A percentile compares a stretch with the other conserved stretches of the same genome.
Conservation (phyloP, 1,284 basidiomycete genomes). For the Gymnopus androsaceus region DNA sequence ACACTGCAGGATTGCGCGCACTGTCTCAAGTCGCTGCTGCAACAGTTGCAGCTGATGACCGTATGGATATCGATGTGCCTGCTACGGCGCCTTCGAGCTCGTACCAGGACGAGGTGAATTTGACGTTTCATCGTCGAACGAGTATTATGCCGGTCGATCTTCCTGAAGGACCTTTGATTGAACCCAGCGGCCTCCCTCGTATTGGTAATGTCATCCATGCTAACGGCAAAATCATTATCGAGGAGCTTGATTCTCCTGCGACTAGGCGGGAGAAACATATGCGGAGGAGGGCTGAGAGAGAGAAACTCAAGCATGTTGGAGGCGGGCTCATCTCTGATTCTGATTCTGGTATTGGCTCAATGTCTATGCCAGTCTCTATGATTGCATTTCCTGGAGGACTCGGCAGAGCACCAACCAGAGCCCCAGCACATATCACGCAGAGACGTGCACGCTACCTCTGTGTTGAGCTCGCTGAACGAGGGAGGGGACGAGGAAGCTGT, state of each 20-base stretch:
- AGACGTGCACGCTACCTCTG: background rate
- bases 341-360: background rate
- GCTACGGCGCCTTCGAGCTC: no score
- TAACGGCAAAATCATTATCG: constrained; percentile 54
- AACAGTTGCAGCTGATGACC: background rate
- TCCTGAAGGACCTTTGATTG: background rate
- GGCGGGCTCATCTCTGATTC: background rate
- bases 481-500: background rate
- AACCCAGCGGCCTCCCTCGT: constrained; percentile 3
- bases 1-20: constrained; percentile 5
- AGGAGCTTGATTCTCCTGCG: constrained; percentile 68
- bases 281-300: constrained; percentile 46
- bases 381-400: background rate
- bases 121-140: background rate
- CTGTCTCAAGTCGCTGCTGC: constrained; percentile 1
- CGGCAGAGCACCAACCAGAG: background rate
- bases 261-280: constrained; percentile 58
- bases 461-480: constrained; percentile 4
- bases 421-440: background rate
- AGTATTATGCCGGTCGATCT: no score
- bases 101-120: no score
- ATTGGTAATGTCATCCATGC: background rate
- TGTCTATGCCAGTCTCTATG: background rate
- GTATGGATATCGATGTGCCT: background rate
- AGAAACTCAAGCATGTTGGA: background rate